These are phyloP conservation scores for Creolimax fragrantissima DNA, from an alignment of 78 protist genomes.

Conservation along the genomic window DNA sequence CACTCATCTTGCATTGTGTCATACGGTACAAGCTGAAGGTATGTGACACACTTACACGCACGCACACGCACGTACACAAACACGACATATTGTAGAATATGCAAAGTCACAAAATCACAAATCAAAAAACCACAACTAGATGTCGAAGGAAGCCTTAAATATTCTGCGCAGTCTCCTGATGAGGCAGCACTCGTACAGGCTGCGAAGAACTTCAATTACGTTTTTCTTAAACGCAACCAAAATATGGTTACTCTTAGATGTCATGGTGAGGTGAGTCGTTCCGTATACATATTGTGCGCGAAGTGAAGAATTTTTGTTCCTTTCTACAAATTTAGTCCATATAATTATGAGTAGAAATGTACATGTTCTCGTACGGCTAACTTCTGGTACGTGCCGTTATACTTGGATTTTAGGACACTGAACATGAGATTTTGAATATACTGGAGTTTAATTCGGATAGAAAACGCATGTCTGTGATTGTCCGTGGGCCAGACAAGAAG, in stretches of 20 bases:
- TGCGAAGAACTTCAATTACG: conserved; percentile 59
- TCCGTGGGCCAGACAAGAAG: conserved; percentile 46
- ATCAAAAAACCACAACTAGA: too few species aligned
- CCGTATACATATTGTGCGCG: too few species aligned
- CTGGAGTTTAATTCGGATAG: conserved; percentile 75
- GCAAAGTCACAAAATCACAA: too few species aligned
- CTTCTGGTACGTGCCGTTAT: too few species aligned
- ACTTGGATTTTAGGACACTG: too few species aligned
- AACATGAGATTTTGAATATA: conserved; percentile 51
- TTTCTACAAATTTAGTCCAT: too few species aligned
- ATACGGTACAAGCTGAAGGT: conserved; percentile 58
- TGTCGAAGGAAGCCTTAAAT: too few species aligned
- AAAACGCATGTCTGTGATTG: conserved; percentile 80
- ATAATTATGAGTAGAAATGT: too few species aligned
- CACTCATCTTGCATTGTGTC: conserved; percentile 69
- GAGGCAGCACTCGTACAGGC: conserved; percentile 64
- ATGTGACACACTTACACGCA: background rate
- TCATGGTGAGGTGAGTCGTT: background rate
- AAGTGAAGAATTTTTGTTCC: too few species aligned
- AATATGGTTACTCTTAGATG: background rate
- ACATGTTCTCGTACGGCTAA: too few species aligned
- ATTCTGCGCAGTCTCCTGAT: conserved; percentile 58
- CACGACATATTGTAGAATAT: background rate
- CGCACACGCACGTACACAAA: background rate
- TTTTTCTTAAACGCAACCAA: conserved; percentile 15